phyloP scores from a whole-genome alignment of 352 stramenopile genomes.

The Phytophthora pisi region DNA sequence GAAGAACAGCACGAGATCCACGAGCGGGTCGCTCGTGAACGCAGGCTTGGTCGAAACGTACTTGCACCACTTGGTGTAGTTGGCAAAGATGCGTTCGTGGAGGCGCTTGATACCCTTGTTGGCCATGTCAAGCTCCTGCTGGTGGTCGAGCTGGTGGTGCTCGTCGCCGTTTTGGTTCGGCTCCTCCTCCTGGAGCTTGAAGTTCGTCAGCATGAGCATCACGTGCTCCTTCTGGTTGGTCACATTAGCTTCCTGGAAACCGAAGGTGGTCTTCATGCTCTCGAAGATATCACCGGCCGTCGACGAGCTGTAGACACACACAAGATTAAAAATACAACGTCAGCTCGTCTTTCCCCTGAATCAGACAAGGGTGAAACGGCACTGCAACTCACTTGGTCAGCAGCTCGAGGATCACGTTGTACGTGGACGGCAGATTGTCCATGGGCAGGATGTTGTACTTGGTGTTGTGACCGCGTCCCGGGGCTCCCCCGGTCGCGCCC shows the following conservation, averaged over 20 bases:
- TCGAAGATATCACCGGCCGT: slow-evolving; percentile 86
- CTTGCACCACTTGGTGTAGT: slow-evolving; percentile 91
- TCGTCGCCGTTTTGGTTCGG: slow-evolving; percentile 31
- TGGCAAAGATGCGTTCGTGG: slow-evolving; percentile 77
- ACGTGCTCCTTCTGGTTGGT: slow-evolving; percentile 83
- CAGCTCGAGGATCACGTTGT: slow-evolving; percentile 65
- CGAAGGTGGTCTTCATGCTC: slow-evolving; percentile 94
- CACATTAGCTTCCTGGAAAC: slow-evolving; percentile 93
- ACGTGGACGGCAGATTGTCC: slow-evolving; percentile 64
- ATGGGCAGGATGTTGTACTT: slow-evolving; percentile 83
- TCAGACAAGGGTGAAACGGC: background rate
- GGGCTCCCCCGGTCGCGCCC: slow-evolving; percentile 32
- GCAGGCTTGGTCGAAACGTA: slow-evolving; percentile 82
- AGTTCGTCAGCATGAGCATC: slow-evolving; percentile 82
- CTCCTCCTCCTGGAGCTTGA: slow-evolving; percentile 75
- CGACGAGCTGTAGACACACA: slow-evolving; percentile 45
- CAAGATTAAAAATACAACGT: slow-evolving; percentile 1
- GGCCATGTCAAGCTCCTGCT: slow-evolving; percentile 73
- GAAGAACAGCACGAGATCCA: slow-evolving; percentile 86
- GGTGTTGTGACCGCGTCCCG: slow-evolving; percentile 38
- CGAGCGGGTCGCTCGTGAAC: slow-evolving; percentile 78
- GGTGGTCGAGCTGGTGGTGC: slow-evolving; percentile 60
- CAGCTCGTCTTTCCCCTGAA: slow-evolving; percentile 3
- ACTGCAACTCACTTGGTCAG: slow-evolving; percentile 47
- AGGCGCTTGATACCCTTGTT: slow-evolving; percentile 82